These are phyloP conservation scores for Panellus pusillus DNA, from an alignment of 768 basidiomycete species.

Conservation along the genomic window DNA sequence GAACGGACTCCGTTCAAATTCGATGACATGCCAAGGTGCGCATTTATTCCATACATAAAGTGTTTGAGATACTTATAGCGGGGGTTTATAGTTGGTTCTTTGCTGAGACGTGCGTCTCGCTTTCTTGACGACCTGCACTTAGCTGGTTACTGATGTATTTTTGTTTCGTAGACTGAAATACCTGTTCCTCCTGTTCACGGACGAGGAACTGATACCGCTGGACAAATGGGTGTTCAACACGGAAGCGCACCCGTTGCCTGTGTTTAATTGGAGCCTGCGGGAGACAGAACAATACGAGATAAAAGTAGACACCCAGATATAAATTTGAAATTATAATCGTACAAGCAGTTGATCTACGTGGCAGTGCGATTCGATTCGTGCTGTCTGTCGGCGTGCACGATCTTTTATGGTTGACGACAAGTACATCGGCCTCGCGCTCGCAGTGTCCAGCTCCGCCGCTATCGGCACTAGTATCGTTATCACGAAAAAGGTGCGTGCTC, in stretches of 20 bases:
- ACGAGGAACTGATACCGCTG: constrained; percentile 50
- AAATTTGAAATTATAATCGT: no score
- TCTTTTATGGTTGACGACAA: constrained; percentile 81
- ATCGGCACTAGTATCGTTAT: constrained; percentile 98
- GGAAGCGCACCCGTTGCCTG: constrained; percentile 70
- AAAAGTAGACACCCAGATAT: not conserved
- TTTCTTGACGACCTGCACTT: not conserved
- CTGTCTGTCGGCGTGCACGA: not conserved
- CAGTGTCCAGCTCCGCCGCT: constrained; percentile 78
- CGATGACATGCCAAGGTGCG: constrained; percentile 43
- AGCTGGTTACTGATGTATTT: not conserved
- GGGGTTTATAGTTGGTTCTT: constrained; percentile 40
- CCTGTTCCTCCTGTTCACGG: constrained; percentile 63
- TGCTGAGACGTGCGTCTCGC: constrained; percentile 36
- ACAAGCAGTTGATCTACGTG: not conserved
- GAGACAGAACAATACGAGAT: constrained; percentile 50
- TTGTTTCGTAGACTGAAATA: constrained; percentile 47
- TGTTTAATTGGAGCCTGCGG: constrained; percentile 57
- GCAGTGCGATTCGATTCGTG: not conserved
- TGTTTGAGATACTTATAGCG: constrained; percentile 21
- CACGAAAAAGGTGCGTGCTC: constrained; percentile 84
- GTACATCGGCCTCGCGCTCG: constrained; percentile 90
- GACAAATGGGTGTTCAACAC: constrained; percentile 65
- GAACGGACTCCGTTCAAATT: constrained; percentile 48
- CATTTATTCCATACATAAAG: no score